Conservation (phyloP, 2,329 filamentous ascomycete genomes). For the Fusarium sambucinum region DNA sequence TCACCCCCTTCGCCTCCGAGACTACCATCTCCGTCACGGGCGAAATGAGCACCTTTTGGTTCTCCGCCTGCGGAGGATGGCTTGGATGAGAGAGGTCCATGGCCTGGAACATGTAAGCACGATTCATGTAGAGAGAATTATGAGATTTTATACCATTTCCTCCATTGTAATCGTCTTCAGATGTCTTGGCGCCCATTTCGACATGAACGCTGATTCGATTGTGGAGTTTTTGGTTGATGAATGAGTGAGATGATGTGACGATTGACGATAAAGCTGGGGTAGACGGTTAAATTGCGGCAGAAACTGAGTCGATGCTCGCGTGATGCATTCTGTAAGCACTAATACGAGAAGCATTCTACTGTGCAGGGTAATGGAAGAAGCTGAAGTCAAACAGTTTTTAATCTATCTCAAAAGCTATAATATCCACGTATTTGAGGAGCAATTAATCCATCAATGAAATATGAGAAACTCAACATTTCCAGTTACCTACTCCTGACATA, state of each 20-base stretch:
- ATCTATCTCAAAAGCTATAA: too few relatives aligned
- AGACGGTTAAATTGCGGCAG: conserved; percentile 27
- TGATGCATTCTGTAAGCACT: conserved; percentile 6
- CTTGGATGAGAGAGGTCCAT: conserved; percentile 35
- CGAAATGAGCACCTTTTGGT: conserved; percentile 56
- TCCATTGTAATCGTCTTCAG: conserved; percentile 52
- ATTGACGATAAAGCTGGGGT: conserved; percentile 3
- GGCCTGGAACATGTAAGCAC: conserved; percentile 33
- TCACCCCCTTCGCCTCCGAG: conserved; percentile 52
- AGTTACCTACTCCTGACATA: too few relatives aligned
- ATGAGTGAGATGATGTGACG: conserved; percentile 11
- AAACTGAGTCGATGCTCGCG: conserved; percentile 19
- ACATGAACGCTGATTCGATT: conserved; percentile 43
- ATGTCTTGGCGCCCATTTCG: conserved; percentile 57
- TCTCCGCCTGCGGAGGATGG: conserved; percentile 53
- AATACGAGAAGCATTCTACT: neutral
- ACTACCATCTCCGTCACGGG: conserved; percentile 58
- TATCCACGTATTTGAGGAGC: too few relatives aligned
- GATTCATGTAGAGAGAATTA: neutral
- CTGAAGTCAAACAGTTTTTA: too few relatives aligned
- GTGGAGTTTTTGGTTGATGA: conserved; percentile 9
- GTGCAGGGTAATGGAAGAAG: neutral
- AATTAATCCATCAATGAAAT: too few relatives aligned
- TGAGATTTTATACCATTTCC: conserved; percentile 48
- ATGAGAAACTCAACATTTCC: too few relatives aligned